Conservation (phyloP, 2,329 filamentous ascomycete species). For the Exophiala sp. region DNA sequence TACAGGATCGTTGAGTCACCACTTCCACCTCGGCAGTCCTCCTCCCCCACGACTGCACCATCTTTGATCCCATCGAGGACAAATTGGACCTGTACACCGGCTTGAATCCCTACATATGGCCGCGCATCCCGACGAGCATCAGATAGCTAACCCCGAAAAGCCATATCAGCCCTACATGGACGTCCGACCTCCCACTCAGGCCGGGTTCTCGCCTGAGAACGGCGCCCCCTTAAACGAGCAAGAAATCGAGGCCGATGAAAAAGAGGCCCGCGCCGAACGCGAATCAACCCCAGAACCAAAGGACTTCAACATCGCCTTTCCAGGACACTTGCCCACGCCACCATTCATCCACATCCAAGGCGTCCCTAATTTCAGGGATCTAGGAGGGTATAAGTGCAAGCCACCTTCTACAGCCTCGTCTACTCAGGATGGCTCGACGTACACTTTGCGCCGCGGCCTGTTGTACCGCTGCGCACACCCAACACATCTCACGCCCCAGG, state of each 20-base stretch:
- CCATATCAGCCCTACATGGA: constrained; percentile 21
- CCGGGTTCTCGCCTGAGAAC: constrained; percentile 11
- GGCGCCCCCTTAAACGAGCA: constrained; percentile 14
- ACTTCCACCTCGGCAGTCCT: no score
- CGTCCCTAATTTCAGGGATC: constrained; percentile 66
- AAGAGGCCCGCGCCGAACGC: constrained; percentile 7
- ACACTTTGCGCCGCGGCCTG: constrained; percentile 48
- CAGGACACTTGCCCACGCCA: constrained; percentile 25
- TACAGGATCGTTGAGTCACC: no score
- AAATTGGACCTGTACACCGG: neutral
- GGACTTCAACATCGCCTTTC: constrained; percentile 22
- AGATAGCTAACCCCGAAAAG: constrained; percentile 2
- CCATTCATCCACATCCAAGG: constrained; percentile 47
- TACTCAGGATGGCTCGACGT: constrained; percentile 1
- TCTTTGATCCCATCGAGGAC: no score
- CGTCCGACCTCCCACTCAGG: constrained; percentile 2
- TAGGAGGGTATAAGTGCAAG: constrained; percentile 55
- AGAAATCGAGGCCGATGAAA: constrained; percentile 13
- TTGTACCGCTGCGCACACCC: constrained; percentile 70
- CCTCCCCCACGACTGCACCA: no score
- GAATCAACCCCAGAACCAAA: constrained; percentile 19
- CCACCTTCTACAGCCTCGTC: constrained; percentile 6
- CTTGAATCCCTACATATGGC: neutral
- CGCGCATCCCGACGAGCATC: neutral
- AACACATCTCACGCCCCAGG: constrained; percentile 53